A percentile compares a stretch with the other conserved stretches of the same genome.
Evolutionary conservation across 2,329 filamentous ascomycete genomes (phyloP).

Genomic region (Dryadomyces quercivorus): DNA sequence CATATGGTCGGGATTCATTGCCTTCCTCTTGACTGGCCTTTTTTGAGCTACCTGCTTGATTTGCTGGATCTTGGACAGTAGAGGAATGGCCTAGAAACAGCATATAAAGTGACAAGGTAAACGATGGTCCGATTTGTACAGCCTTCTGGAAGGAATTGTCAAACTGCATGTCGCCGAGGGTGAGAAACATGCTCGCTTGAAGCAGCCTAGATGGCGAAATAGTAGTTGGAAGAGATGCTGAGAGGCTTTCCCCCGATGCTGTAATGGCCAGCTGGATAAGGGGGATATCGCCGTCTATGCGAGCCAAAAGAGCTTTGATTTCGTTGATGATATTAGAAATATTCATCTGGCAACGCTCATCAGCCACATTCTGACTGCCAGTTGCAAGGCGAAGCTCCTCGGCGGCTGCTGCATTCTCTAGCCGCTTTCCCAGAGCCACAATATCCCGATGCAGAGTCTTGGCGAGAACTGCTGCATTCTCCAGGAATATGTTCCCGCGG

Average conservation of each 20-base stretch:
- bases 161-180: conserved; percentile 76
- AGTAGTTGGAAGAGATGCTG: conserved; percentile 63
- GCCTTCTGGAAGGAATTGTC: conserved; percentile 47
- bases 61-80: neutral
- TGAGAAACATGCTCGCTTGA: conserved; percentile 86
- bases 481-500: conserved; percentile 49
- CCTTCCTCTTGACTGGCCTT: conserved; percentile 26
- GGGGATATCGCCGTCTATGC: conserved; percentile 85
- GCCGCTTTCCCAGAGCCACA: conserved; percentile 60
- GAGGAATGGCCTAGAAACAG: conserved; percentile 67
- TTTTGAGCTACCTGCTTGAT: neutral
- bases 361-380: conserved; percentile 32
- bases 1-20: conserved; percentile 22
- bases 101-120: conserved; percentile 87
- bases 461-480: conserved; percentile 73
- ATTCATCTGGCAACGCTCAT: conserved; percentile 48
- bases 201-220: conserved; percentile 84
- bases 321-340: conserved; percentile 59
- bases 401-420: conserved; percentile 56
- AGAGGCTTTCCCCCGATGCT: conserved; percentile 79
- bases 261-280: conserved; percentile 89
- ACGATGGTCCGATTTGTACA: conserved; percentile 77
- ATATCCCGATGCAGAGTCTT: conserved; percentile 78
- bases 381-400: conserved; percentile 39
- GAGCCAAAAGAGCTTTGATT: conserved; percentile 60